Conservation (phyloP, 2,329 filamentous ascomycete species). For the Metarhizium rileyi region DNA sequence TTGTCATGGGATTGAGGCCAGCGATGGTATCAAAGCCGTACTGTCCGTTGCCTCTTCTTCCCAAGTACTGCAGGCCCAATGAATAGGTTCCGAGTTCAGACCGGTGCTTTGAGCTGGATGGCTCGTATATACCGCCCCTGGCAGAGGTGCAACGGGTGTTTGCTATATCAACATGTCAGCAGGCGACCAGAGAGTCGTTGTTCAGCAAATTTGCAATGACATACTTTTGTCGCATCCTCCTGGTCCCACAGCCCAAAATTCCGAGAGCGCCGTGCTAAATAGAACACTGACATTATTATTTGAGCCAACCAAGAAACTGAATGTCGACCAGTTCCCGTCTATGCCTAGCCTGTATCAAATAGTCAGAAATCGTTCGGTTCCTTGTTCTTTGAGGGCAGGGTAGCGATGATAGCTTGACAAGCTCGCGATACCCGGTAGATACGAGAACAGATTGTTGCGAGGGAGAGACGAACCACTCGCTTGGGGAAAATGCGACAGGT, state of each 20-base stretch:
- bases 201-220: conserved; percentile 12
- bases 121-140: conserved; percentile 51
- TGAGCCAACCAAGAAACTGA: conserved; percentile 43
- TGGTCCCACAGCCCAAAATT: conserved; percentile 58
- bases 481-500: conserved; percentile 14
- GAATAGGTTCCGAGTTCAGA: conserved; percentile 47
- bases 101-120: conserved; percentile 46
- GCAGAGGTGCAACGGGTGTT: conserved; percentile 42
- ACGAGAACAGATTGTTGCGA: not conserved
- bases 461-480: conserved; percentile 12
- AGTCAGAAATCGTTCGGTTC: not conserved
- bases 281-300: conserved; percentile 28
- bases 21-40: conserved; percentile 49
- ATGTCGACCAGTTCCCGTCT: conserved; percentile 65
- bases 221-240: conserved; percentile 44
- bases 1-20: conserved; percentile 28
- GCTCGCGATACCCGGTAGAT: not conserved
- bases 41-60: conserved; percentile 49
- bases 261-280: conserved; percentile 59
- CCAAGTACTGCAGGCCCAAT: conserved; percentile 50
- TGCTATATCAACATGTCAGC: conserved; percentile 20
- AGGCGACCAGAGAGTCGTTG: not conserved
- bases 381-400: too few species aligned
- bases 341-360: conserved; percentile 44
- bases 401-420: too few species aligned